A percentile compares a stretch with the other conserved stretches of the same genome.
Evolutionary conservation across 73 alveolate species (phyloP).

Genomic region (Effrenium voratum): DNA sequence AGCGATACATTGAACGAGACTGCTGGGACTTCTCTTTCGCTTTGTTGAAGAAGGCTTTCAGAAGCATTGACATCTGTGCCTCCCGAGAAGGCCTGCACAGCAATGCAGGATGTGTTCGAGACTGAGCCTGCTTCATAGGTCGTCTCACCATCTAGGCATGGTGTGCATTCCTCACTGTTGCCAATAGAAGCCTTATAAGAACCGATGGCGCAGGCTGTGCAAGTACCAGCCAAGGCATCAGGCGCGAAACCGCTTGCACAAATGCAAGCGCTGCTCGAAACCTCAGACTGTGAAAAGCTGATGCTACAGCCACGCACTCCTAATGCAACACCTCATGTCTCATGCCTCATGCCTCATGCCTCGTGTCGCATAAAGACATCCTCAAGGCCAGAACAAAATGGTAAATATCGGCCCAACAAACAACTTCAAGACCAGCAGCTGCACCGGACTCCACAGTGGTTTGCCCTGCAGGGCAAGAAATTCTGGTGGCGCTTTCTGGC

Average conservation of each 20-base stretch:
- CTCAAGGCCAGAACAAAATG: background rate
- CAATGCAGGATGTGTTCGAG: background rate
- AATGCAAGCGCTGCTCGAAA: conserved; percentile 18
- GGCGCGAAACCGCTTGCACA: conserved; percentile 25
- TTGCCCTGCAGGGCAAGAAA: background rate
- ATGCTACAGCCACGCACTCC: background rate
- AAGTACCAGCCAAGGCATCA: conserved; percentile 1
- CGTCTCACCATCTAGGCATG: conserved; percentile 13
- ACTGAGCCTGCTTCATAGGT: conserved; percentile 12
- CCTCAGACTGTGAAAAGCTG: background rate
- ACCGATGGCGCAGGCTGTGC: background rate
- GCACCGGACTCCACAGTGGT: conserved; percentile 10
- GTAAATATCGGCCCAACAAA: background rate
- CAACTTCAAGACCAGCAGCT: background rate
- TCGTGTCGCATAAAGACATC: no score
- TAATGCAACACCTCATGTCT: background rate
- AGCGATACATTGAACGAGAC: background rate
- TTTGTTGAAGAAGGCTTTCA: background rate
- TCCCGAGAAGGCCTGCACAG: background rate
- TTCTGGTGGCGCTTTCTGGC: background rate
- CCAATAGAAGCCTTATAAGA: conserved; percentile 22
- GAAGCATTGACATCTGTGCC: background rate
- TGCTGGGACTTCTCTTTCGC: background rate
- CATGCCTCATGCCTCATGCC: background rate
- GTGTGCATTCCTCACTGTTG: conserved; percentile 32